Conservation (phyloP, 495 filamentous ascomycete genomes). For the Eremomyces bilateralis region DNA sequence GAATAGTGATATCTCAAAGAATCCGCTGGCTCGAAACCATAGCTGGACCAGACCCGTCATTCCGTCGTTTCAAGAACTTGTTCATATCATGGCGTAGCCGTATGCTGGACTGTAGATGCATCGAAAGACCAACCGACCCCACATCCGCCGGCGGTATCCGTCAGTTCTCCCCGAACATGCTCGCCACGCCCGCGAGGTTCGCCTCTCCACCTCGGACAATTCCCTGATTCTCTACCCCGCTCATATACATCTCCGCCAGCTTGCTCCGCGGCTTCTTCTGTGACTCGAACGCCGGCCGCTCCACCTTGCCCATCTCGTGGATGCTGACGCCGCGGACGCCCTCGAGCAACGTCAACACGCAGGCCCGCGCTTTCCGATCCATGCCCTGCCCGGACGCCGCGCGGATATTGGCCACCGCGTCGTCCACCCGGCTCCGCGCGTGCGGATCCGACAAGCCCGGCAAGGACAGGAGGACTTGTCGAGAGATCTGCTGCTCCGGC, state of each 20-base stretch:
- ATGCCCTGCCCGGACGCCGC: not conserved
- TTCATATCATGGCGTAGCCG: too few species aligned
- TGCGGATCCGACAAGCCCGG: conserved; percentile 33
- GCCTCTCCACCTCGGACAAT: conserved; percentile 12
- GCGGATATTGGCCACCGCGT: conserved; percentile 32
- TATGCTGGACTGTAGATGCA: too few species aligned
- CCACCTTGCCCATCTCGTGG: conserved; percentile 74
- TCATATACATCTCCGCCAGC: conserved; percentile 28
- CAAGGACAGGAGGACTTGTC: conserved; percentile 31
- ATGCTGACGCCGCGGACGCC: conserved; percentile 75
- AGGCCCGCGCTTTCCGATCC: conserved; percentile 51
- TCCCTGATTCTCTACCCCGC: conserved; percentile 28
- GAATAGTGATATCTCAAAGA: too few species aligned
- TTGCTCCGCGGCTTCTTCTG: conserved; percentile 31
- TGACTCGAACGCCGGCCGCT: too few species aligned
- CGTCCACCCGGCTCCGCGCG: conserved; percentile 39
- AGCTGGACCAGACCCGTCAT: too few species aligned
- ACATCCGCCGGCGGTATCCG: too few species aligned
- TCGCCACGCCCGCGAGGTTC: conserved; percentile 35
- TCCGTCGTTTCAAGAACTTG: too few species aligned
- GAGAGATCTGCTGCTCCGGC: conserved; percentile 23
- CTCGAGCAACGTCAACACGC: conserved; percentile 72
- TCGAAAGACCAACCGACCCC: too few species aligned
- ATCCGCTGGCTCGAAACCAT: too few species aligned
- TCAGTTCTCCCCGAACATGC: conserved; percentile 43